Percentiles rank a stretch among this genome's conserved stretches.
These are phyloP conservation scores for Aspergillus costaricaensis DNA, from an alignment of 2,329 filamentous ascomycete species.

Conservation along the genomic window DNA sequence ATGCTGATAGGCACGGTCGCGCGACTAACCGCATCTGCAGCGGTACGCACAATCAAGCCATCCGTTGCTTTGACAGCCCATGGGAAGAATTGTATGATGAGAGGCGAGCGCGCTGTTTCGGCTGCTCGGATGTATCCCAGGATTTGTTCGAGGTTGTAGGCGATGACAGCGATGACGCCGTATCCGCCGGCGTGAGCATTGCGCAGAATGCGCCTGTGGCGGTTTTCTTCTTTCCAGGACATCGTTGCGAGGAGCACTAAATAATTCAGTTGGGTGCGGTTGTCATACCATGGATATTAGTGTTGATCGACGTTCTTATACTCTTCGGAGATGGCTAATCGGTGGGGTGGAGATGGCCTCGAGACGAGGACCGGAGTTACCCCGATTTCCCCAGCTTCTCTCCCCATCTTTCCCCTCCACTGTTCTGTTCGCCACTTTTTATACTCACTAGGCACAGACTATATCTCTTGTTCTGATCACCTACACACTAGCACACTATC, in stretches of 20 bases:
- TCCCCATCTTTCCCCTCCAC: background rate
- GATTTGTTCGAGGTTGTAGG: conserved; percentile 64
- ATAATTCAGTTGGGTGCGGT: background rate
- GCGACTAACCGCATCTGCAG: conserved; percentile 56
- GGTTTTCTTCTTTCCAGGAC: conserved; percentile 23
- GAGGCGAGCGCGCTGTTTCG: conserved; percentile 64
- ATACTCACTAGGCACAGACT: too few relatives aligned
- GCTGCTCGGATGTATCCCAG: conserved; percentile 66
- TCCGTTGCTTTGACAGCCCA: conserved; percentile 68
- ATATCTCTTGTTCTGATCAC: too few relatives aligned
- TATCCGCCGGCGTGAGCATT: conserved; percentile 57
- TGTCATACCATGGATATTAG: background rate
- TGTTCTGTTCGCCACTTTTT: too few relatives aligned
- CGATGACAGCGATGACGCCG: conserved; percentile 53
- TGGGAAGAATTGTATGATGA: conserved; percentile 70
- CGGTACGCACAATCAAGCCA: conserved; percentile 54
- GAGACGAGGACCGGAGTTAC: background rate
- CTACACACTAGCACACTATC: background rate
- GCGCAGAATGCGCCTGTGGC: conserved; percentile 51
- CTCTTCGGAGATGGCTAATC: conserved; percentile 7
- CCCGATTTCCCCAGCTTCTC: background rate
- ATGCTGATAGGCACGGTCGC: conserved; percentile 62
- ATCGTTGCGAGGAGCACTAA: conserved; percentile 30
- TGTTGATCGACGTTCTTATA: background rate
- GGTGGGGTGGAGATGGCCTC: conserved; percentile 50